These are phyloP conservation scores for Moesziomyces sp. DNA, from an alignment of 1,284 basidiomycete genomes.

Conservation along the genomic window DNA sequence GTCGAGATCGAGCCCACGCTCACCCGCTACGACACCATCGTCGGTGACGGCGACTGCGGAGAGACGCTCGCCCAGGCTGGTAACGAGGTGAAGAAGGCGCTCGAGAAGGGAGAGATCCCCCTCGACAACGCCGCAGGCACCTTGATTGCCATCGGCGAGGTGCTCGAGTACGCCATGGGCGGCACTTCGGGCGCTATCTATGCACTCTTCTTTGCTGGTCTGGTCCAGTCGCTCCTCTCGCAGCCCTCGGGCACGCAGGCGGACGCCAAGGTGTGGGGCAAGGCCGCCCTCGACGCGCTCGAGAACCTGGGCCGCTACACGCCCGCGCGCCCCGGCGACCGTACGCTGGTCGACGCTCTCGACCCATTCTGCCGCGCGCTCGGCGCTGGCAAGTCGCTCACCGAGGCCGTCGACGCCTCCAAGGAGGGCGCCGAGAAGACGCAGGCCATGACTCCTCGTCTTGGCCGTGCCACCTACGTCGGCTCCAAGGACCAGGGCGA, in stretches of 20 bases:
- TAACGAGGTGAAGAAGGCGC: slow-evolving; percentile 59
- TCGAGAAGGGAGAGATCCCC: slow-evolving; percentile 56
- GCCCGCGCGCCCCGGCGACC: slow-evolving; percentile 72
- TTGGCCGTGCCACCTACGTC: slow-evolving; percentile 73
- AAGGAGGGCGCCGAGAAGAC: slow-evolving; percentile 72
- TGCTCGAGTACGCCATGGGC: slow-evolving; percentile 68
- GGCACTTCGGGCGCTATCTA: slow-evolving; percentile 71
- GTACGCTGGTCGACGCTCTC: slow-evolving; percentile 73
- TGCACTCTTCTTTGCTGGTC: slow-evolving; percentile 72
- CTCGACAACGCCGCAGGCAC: slow-evolving; percentile 61
- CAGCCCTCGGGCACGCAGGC: slow-evolving; percentile 47
- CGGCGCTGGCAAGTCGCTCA: slow-evolving; percentile 59
- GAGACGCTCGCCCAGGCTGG: slow-evolving; percentile 63
- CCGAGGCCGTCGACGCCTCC: slow-evolving; percentile 69
- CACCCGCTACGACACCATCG: slow-evolving; percentile 70
- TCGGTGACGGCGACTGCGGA: slow-evolving; percentile 67
- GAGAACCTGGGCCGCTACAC: slow-evolving; percentile 70
- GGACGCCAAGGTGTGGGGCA: slow-evolving; percentile 58
- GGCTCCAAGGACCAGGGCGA: slow-evolving; percentile 63
- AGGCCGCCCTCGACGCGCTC: slow-evolving; percentile 57
- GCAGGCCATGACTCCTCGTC: slow-evolving; percentile 70
- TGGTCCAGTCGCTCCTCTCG: slow-evolving; percentile 64
- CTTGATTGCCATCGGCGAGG: slow-evolving; percentile 58
- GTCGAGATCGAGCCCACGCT: slow-evolving; percentile 69
- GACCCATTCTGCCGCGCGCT: slow-evolving; percentile 71